Percentiles rank a stretch among this genome's conserved stretches.
These are phyloP conservation scores for Oryza coarctata DNA, from an alignment of 176 grass and related monocot species.

Conservation along the genomic window DNA sequence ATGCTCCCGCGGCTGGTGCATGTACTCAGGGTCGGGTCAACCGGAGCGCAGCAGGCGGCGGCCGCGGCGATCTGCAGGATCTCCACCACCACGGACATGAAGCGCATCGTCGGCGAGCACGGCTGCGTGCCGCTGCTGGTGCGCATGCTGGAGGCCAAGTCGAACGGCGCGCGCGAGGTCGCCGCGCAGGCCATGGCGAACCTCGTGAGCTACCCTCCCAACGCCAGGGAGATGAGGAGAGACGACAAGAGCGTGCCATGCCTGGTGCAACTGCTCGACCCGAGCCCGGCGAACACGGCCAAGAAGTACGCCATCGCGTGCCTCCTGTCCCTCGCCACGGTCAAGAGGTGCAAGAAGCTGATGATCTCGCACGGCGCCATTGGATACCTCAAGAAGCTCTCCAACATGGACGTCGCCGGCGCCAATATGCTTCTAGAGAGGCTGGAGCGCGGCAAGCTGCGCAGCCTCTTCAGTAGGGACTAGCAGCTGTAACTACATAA, in stretches of 20 bases:
- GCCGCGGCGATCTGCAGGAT: constrained; percentile 61
- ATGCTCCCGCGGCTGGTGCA: constrained; percentile 72
- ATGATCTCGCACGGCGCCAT: constrained; percentile 94
- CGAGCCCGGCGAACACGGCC: constrained; percentile 68
- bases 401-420: constrained; percentile 78
- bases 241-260: constrained; percentile 72
- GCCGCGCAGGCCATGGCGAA: constrained; percentile 81
- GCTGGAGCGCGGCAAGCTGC: constrained; percentile 60
- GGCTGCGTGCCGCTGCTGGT: constrained; percentile 60
- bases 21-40: constrained; percentile 59
- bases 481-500: constrained; percentile 22
- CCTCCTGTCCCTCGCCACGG: constrained; percentile 54
- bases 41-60: constrained; percentile 64
- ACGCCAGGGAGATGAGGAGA: constrained; percentile 58
- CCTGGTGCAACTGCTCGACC: constrained; percentile 91
- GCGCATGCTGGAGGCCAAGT: constrained; percentile 77
- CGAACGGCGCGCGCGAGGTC: constrained; percentile 51
- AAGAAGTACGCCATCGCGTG: constrained; percentile 83
- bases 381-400: constrained; percentile 92
- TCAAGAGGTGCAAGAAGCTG: constrained; percentile 73
- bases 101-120: constrained; percentile 59
- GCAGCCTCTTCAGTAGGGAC: constrained; percentile 69
- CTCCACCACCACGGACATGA: constrained; percentile 48
- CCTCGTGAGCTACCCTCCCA: constrained; percentile 50
- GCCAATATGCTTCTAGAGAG: constrained; percentile 69